Evolutionary conservation across 345 rosid species (phyloP), one percentile per base, ranked within the genome.

Genomic region (Salix arbutifolia): DNA sequence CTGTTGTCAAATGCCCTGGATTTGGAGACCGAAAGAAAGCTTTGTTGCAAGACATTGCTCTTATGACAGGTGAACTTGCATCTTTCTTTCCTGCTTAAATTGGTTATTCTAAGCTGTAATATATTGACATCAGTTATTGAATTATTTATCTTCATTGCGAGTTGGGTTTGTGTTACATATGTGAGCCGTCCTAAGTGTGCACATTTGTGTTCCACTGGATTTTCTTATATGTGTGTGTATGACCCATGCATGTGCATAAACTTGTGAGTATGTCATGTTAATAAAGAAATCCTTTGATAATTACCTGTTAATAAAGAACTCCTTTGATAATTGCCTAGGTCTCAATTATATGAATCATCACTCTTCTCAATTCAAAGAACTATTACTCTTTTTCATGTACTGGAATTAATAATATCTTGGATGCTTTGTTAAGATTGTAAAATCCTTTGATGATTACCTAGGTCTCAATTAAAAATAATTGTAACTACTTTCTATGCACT

Each of bases 41-140:
- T 76, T 52, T 91, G 73, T 88, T 93, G 86, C 97, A 91, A 85
- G 97, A 95, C 79, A 89, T 95, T 80, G 97, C 97, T 73, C 89
- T 90, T 77, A 79, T 86, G 93, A 89, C 97, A 88, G 93, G 97
- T 91, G 74, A 85, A 42, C 18, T 68, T 37, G 48, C 14, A 65
- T 46, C 44, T 66, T 58, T 37, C 50, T 61, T 26, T 69, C 67
- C 25, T 58, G 50, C 40, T 37, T 38, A 74, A 67, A 33, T n/a
- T 78, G 50, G 46, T 53, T 69, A 30, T 10, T 67, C 26, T 37
- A 17, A 6, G 58, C 7, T 18, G n/a, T 50, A 18, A 8, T 18
- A 50, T 18, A 18, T 50, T 50, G 21, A 35, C 21, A 26, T 35
- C 17, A 21, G 26, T 68, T 17, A 30, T 23, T 67, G 1, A 8